Evolutionary conservation across 768 basidiomycete species (phyloP), one percentile per base, ranked within the genome.

Genomic region (Ramaria sp.): DNA sequence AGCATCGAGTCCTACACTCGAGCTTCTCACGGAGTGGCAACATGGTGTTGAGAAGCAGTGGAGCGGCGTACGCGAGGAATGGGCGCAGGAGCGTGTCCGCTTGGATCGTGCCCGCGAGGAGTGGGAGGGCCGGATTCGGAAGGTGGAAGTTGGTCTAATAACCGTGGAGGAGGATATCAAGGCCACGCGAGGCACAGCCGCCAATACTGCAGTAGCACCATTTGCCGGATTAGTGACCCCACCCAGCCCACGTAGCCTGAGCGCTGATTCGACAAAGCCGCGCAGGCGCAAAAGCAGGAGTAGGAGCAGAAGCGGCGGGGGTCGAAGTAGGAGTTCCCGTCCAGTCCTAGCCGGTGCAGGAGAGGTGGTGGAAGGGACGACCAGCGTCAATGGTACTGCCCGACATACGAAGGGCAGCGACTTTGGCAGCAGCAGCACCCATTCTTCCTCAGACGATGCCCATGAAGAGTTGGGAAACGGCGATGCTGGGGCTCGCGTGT

Each of bases 11-110:
- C 48, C 48, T 11, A 49, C 48, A 9, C 48, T 49, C 7, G 48
- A 49, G 17, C 48, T 49, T 17, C 48, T 49, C 15, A 49, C 48
- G 3, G 42, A 43, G n/a, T 49, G 48, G 48, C 48, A 49, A 30
- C 27, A 33, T 33, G 48, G 48, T 11, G 81, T 93, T 22, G 91
- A 93, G 63, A 86, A 83, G 9, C 80, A 84, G 51, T 93, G 90
- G 90, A 78, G 73, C 37, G 72, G 69, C 30, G 83, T 93, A 33
- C 81, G 84, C 63, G 84, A 89, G 61, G 86, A 88, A 55, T 96
- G 91, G 91, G 77, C 76, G 1, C 74, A 79, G 38, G 93, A 96
- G 69, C 76, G 91, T 4, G 85, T 86, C 59, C 75, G 89, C 19
- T 74, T 96, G 11, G 74, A 76, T 41, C 73, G 77, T 19, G 90